Evolutionary conservation across 805 yeast species (phyloP), one percentile per base, ranked within the genome.

Genomic region (Kuraishia hungarica): DNA sequence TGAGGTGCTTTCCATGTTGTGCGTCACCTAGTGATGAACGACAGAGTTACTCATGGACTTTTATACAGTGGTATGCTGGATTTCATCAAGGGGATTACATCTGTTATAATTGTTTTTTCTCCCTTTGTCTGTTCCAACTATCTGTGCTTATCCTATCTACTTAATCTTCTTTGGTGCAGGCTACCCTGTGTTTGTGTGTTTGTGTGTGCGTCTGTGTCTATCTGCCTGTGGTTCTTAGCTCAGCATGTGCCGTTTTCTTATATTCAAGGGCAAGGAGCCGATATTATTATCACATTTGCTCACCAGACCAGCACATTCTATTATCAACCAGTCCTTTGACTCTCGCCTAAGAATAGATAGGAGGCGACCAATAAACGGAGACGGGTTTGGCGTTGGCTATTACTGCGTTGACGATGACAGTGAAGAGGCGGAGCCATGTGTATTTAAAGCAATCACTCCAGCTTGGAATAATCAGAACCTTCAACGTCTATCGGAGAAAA

Each of bases 371-470:
- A 89, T 94, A 61, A 94, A 94, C 67, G 99, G 99, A 48, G 99
- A 94, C 69, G 99, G 99, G 0, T 94, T 94, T 69, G 99, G 99
- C 1, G 93, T 94, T 22, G 98, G 98, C 0, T 94, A 94, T 71
- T 94, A 94, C 66, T 77, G 84, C 2, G 62, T 73, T n/a, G 87
- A 81, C 50, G 72, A 72, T 10, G 84, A 81, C 51, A 69, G 68
- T 11, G 56, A 53, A 10, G 19, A 51, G n/a, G 81, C 82, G 49
- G 88, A 90, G 1, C 98, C 99, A 24, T 94, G 98, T 69, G 79
- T 91, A 2, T 94, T 89, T 73, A 85, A 90, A 62, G 98, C 98
- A 13, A 94, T 92, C 51, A 94, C 99, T 0, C 99, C 99, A 0
- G 96, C 97, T 0, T 94, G 99, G 99, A 94, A 94, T 72, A 94